phyloP scores from a whole-genome alignment of 352 stramenopile species.

The Pythium diclinum region DNA sequence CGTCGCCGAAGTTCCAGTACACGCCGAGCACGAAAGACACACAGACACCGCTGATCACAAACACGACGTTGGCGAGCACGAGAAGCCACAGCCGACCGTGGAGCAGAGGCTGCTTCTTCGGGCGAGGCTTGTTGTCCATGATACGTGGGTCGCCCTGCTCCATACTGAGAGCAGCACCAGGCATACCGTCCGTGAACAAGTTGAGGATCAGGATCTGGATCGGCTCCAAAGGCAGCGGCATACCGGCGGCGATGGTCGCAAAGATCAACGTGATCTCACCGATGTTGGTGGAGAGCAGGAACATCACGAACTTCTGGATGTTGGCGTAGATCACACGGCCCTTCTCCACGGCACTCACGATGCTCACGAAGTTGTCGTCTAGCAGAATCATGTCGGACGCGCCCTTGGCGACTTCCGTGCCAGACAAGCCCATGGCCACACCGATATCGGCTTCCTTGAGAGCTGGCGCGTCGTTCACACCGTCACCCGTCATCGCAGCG shows the following conservation, averaged over 20 bases:
- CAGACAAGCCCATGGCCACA: slow-evolving; percentile 91
- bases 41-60: slow-evolving; percentile 20
- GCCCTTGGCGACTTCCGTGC: slow-evolving; percentile 94
- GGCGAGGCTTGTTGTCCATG: slow-evolving; percentile 29
- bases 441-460: slow-evolving; percentile 92
- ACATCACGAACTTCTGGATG: slow-evolving; percentile 94
- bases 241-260: slow-evolving; percentile 32
- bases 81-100: slow-evolving; percentile 38
- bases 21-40: no score
- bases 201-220: slow-evolving; percentile 96
- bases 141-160: slow-evolving; percentile 32
- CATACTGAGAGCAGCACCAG: slow-evolving; percentile 30
- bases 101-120: slow-evolving; percentile 32
- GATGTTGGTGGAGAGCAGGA: slow-evolving; percentile 93
- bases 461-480: slow-evolving; percentile 95
- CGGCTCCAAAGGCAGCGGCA: slow-evolving; percentile 81
- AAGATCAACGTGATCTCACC: slow-evolving; percentile 80
- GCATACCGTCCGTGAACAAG: slow-evolving; percentile 89
- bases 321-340: slow-evolving; percentile 92
- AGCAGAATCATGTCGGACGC: slow-evolving; percentile 94
- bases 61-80: slow-evolving; percentile 26
- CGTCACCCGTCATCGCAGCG: slow-evolving; percentile 93
- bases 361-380: slow-evolving; percentile 94
- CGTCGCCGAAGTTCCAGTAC: no score
- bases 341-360: slow-evolving; percentile 92